Base-by-base conservation (phyloP, 192 early-diverging fungal species). In the Rhizophlyctis rosea region DNA sequence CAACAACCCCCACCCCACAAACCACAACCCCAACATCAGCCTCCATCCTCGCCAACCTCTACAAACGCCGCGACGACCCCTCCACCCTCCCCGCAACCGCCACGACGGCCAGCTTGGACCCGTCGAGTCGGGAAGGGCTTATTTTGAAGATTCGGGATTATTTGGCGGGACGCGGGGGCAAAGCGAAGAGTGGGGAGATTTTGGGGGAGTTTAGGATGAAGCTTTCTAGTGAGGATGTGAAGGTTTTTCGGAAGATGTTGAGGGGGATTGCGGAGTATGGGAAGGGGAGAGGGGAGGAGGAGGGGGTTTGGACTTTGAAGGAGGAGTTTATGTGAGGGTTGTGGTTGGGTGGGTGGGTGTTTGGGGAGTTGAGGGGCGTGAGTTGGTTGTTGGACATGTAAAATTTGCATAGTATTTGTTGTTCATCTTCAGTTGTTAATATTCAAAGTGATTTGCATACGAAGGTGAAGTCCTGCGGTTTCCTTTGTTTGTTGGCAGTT, bases 241-340 rank as follows among this genome's bases (percentile, higher is more conserved):
- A 72, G 0, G 53, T 87, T 9, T 87, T 91, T 57, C 74, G 81
- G 24, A 83, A 84, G 62, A 80, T 91, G 83, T 65, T 90, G 5
- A 82, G 81, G 63, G 86, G 76, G 0, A 84, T 91, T 54, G 85
- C 88, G 1, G 68, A 51, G 21, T 61, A 71, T 61, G 69, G 73
- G 23, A 73, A 75, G 49, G 64, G 74, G 0, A 66, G 75, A 30
- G 68, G 65, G 13, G 32, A 62, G 32, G 62, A 61, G 25, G 62
- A 69, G 44, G 86, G 82, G 13, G 36, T 31, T 11, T 68, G 60
- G 64, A 31, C 31, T 16, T 32, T 61, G 29, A 68, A 61, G 30
- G 29, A 34, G 27, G 57, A 70, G 5, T 60, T 73, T 55, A 34
- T 62, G 23, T 67, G 59, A 18, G 9, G 39, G 39, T 44, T 44